These are phyloP conservation scores for Ilyonectria mors-panacis DNA, from an alignment of 2,329 filamentous ascomycete genomes.

Conservation along the genomic window DNA sequence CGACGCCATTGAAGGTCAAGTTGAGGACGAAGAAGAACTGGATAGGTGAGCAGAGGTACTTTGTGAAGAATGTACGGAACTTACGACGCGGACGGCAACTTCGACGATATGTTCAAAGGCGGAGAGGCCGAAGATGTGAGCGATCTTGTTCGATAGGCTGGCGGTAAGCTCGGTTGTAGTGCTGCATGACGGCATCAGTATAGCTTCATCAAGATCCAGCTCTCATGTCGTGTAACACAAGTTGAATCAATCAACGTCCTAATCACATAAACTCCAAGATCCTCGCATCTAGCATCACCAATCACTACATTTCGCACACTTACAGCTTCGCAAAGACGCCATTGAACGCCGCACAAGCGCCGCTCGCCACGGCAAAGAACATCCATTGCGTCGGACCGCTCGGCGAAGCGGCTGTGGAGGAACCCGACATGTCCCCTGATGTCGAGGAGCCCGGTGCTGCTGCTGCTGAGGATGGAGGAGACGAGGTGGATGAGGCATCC, in stretches of 20 bases:
- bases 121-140: conserved; percentile 60
- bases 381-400: conserved; percentile 70
- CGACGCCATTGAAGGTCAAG: conserved; percentile 79
- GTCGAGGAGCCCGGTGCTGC: conserved; percentile 17
- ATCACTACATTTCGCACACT: conserved; percentile 48
- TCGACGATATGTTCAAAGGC: conserved; percentile 62
- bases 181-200: conserved; percentile 50
- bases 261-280: neutral
- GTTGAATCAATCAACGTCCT: neutral
- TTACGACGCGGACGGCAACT: conserved; percentile 63
- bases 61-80: conserved; percentile 40
- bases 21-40: conserved; percentile 84
- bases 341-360: conserved; percentile 84
- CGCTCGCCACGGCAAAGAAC: conserved; percentile 79
- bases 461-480: neutral
- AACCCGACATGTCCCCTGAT: conserved; percentile 28
- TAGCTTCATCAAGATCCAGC: neutral
- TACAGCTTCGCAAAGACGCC: conserved; percentile 88
- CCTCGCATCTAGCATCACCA: neutral
- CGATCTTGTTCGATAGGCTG: conserved; percentile 62
- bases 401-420: conserved; percentile 42
- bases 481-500: conserved; percentile 15
- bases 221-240: neutral
- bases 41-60: conserved; percentile 21
- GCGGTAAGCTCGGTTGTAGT: conserved; percentile 71